Evolutionary conservation across 345 rosid species (phyloP).

Genomic region (Lepidium africanum): DNA sequence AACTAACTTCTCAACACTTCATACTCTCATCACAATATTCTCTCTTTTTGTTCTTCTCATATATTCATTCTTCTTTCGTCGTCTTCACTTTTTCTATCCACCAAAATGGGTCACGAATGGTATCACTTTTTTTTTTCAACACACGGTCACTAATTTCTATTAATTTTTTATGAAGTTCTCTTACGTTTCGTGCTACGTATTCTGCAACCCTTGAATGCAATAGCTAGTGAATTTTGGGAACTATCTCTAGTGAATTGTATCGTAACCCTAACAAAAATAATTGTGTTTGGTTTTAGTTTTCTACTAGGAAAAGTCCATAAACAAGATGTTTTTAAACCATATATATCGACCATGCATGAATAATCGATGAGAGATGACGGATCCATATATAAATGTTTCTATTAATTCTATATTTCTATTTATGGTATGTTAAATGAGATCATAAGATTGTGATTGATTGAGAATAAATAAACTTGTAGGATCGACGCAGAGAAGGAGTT

Average conservation of each 20-base stretch:
- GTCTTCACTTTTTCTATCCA: background rate
- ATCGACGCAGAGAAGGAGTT: constrained; percentile 13
- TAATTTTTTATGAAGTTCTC: background rate
- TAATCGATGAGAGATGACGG: too few relatives aligned
- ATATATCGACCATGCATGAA: too few relatives aligned
- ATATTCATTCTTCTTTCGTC: background rate
- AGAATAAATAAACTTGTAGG: constrained; percentile 5
- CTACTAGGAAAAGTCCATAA: too few relatives aligned
- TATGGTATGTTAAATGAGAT: background rate
- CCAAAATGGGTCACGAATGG: constrained; percentile 29
- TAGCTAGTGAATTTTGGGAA: background rate
- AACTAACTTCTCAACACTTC: background rate
- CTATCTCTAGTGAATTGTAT: too few relatives aligned
- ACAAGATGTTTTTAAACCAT: too few relatives aligned
- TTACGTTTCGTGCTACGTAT: background rate
- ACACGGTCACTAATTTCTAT: background rate
- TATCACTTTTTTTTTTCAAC: background rate
- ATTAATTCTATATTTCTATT: background rate
- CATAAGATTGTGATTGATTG: background rate
- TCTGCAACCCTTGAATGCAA: background rate
- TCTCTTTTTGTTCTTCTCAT: background rate
- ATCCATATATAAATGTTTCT: background rate
- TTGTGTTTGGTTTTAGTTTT: too few relatives aligned
- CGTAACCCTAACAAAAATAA: too few relatives aligned
- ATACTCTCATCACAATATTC: background rate